Percentiles rank a stretch among this genome's conserved stretches.
Conservation (phyloP, 805 yeast species). For the Yamadazyma phyllophila region DNA sequence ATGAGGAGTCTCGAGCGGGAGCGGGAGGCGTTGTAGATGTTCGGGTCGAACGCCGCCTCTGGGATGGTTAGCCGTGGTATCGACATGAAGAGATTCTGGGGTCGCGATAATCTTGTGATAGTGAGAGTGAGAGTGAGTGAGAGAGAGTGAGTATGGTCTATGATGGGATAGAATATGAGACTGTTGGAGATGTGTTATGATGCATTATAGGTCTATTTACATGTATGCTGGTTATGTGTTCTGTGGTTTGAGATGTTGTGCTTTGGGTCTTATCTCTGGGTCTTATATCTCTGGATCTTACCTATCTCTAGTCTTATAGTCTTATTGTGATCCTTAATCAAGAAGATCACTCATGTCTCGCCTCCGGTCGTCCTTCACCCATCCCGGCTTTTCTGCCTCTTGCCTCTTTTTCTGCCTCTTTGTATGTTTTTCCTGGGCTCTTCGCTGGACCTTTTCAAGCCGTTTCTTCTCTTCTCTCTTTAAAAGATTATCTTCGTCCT, state of each 20-base stretch:
- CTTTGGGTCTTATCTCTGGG: no score
- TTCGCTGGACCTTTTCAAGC: slow-evolving; percentile 2
- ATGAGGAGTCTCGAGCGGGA: slow-evolving; percentile 22
- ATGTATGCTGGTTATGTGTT: not conserved
- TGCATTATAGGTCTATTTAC: slow-evolving; percentile 1
- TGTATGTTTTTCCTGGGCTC: not conserved
- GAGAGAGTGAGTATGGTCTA: no score
- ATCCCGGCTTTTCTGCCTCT: not conserved
- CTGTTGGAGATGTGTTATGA: not conserved
- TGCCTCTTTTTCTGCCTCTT: slow-evolving; percentile 48
- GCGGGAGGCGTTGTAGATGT: slow-evolving; percentile 18
- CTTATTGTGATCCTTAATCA: no score
- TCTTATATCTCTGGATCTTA: no score
- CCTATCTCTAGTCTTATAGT: no score
- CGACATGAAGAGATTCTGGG: not conserved
- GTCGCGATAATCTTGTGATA: not conserved
- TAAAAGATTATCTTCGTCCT: slow-evolving; percentile 46
- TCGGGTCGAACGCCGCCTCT: slow-evolving; percentile 38
- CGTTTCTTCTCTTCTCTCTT: slow-evolving; percentile 48
- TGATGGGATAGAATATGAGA: no score
- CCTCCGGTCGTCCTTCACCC: not conserved
- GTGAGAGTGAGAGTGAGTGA: no score
- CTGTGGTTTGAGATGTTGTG: no score
- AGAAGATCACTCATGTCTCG: slow-evolving; percentile 3
- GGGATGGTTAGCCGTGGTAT: slow-evolving; percentile 32